phyloP scores from a whole-genome alignment of 2,329 filamentous ascomycete species.

The Clonostachys byssicola region DNA sequence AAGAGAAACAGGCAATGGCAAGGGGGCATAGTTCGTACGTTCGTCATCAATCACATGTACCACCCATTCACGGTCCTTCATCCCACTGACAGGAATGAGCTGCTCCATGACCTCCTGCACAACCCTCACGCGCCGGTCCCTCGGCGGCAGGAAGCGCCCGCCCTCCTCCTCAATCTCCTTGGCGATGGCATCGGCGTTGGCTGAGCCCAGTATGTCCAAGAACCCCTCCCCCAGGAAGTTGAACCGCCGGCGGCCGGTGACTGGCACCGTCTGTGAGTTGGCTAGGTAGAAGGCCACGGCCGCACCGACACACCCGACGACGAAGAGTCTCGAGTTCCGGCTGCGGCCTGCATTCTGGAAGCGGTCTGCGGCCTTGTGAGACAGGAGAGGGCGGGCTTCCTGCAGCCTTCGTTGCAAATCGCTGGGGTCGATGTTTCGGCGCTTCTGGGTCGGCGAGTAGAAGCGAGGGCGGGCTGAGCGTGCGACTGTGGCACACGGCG shows the following conservation, averaged over 20 bases:
- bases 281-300: constrained; percentile 58
- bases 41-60: constrained; percentile 69
- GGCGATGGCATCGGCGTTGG: constrained; percentile 35
- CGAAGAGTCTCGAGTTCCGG: constrained; percentile 26
- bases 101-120: constrained; percentile 63
- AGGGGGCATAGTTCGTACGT: constrained; percentile 22
- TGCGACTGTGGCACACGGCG: background rate
- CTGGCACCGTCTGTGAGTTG: constrained; percentile 69
- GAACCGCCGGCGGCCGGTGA: constrained; percentile 69
- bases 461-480: constrained; percentile 2
- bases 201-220: constrained; percentile 36
- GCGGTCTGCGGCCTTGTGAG: constrained; percentile 13
- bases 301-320: constrained; percentile 32
- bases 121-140: constrained; percentile 49
- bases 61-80: constrained; percentile 61
- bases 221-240: constrained; percentile 57
- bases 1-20: background rate
- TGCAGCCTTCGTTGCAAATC: constrained; percentile 13
- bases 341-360: constrained; percentile 17
- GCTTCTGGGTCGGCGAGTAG: constrained; percentile 2
- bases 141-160: constrained; percentile 50
- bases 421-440: constrained; percentile 10
- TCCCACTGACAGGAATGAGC: constrained; percentile 63
- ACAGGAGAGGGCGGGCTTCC: constrained; percentile 23
- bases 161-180: constrained; percentile 46